Conservation (phyloP, 345 rosid genomes). For the Bruguiera sexangula region DNA sequence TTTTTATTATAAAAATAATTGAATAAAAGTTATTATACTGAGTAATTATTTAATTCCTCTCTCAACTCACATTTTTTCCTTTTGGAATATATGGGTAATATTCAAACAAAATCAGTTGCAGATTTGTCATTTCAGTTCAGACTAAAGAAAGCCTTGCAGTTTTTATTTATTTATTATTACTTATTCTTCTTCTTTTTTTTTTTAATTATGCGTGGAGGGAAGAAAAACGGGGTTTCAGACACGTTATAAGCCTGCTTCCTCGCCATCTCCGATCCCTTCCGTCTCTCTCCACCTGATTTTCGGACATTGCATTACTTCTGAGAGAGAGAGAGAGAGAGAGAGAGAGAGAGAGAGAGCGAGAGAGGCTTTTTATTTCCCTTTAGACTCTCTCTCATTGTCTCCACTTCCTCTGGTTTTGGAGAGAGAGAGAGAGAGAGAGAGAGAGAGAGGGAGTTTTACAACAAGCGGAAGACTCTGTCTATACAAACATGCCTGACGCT, state of each 20-base stretch:
- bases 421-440: not conserved
- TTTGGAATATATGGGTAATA: constrained; percentile 10
- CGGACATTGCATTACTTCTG: not conserved
- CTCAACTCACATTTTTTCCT: too few relatives aligned
- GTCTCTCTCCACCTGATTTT: not conserved
- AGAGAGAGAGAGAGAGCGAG: not conserved
- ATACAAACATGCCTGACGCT: constrained; percentile 25
- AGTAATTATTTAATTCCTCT: too few relatives aligned
- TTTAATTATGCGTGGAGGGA: not conserved
- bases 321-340: constrained; percentile 9
- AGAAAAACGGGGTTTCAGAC: not conserved
- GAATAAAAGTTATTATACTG: too few relatives aligned
- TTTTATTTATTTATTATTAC: too few relatives aligned
- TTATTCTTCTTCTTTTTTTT: too few relatives aligned
- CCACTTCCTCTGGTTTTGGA: not conserved
- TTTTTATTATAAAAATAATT: too few relatives aligned
- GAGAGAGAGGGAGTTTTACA: not conserved
- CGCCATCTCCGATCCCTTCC: not conserved
- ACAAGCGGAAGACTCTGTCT: not conserved
- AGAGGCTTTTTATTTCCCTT: constrained; percentile 1
- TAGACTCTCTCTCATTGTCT: constrained; percentile 6
- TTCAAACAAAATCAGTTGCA: constrained; percentile 7
- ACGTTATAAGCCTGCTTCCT: constrained; percentile 11
- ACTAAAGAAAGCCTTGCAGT: not conserved
- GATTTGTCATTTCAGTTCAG: constrained; percentile 5